Conservation (phyloP, 176 grass and related monocot genomes). For the Puya raimondii region DNA sequence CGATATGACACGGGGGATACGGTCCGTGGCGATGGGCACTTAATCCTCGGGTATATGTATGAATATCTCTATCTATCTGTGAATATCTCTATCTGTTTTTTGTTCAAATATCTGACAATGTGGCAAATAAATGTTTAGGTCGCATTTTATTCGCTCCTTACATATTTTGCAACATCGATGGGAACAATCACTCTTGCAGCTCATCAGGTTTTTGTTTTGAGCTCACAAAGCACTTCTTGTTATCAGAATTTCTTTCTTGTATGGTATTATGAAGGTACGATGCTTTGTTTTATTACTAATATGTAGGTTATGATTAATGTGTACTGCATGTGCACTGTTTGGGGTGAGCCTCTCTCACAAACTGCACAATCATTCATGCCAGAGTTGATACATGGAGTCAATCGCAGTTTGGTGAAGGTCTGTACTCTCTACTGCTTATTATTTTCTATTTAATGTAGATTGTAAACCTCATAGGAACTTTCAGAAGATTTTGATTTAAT, state of each 20-base stretch:
- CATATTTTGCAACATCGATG: slow-evolving; percentile 89
- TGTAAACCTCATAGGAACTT: neutral
- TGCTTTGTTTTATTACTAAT: slow-evolving; percentile 19
- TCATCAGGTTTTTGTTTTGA: slow-evolving; percentile 49
- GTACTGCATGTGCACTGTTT: slow-evolving; percentile 89
- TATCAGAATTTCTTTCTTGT: slow-evolving; percentile 10
- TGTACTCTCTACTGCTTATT: slow-evolving; percentile 5
- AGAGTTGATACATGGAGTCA: slow-evolving; percentile 80
- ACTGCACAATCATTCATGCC: slow-evolving; percentile 98
- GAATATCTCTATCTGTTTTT: too few species aligned
- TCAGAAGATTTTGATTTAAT: neutral
- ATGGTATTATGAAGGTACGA: slow-evolving; percentile 6
- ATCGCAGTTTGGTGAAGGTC: slow-evolving; percentile 83
- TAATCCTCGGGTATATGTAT: too few species aligned
- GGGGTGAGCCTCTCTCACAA: slow-evolving; percentile 96
- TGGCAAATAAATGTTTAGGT: slow-evolving; percentile 37
- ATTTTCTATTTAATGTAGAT: neutral
- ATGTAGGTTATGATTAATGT: slow-evolving; percentile 97
- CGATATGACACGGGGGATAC: too few species aligned
- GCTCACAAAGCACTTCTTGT: neutral
- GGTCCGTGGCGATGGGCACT: too few species aligned
- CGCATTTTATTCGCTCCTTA: slow-evolving; percentile 89
- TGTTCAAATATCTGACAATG: too few species aligned
- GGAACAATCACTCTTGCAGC: slow-evolving; percentile 77
- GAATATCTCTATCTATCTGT: too few species aligned